Evolutionary conservation across 176 grass and related monocot species (phyloP).

Genomic region (Cenchrus americanus): DNA sequence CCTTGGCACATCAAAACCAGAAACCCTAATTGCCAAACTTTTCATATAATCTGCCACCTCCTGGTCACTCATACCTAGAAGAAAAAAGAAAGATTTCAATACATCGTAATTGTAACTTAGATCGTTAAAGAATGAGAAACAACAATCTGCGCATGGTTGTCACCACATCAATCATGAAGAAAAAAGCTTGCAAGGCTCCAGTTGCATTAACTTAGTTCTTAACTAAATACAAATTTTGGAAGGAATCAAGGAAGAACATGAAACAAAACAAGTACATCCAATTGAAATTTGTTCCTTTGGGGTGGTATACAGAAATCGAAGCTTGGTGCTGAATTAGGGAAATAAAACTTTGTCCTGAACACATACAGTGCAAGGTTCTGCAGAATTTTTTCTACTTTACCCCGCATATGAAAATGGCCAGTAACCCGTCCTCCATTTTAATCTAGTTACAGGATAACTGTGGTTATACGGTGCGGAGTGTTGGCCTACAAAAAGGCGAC

Average conservation of each 20-base stretch:
- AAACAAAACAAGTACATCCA: background rate
- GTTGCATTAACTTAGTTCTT: background rate
- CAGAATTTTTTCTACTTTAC: constrained; percentile 11
- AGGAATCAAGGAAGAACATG: background rate
- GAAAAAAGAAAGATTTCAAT: constrained; percentile 28
- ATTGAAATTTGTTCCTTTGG: background rate
- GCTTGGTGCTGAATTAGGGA: background rate
- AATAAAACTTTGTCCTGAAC: background rate
- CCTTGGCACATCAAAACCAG: constrained; percentile 88
- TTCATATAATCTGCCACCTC: constrained; percentile 87
- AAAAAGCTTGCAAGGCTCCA: constrained; percentile 11
- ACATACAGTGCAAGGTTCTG: background rate
- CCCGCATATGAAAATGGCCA: background rate
- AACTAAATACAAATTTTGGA: constrained; percentile 10
- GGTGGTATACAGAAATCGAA: background rate
- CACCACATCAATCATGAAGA: constrained; percentile 18
- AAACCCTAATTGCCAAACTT: constrained; percentile 85
- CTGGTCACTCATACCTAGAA: constrained; percentile 82
- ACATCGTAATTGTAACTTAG: constrained; percentile 23
- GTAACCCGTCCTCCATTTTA: background rate
- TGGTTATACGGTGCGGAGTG: too few relatives aligned
- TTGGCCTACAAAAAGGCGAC: too few relatives aligned
- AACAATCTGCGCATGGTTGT: constrained; percentile 21
- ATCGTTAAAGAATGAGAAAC: constrained; percentile 27
- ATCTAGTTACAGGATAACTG: background rate